Evolutionary conservation across 306 rosid species (phyloP), one percentile per base, ranked within the genome.

Genomic region (Pyrus communis): DNA sequence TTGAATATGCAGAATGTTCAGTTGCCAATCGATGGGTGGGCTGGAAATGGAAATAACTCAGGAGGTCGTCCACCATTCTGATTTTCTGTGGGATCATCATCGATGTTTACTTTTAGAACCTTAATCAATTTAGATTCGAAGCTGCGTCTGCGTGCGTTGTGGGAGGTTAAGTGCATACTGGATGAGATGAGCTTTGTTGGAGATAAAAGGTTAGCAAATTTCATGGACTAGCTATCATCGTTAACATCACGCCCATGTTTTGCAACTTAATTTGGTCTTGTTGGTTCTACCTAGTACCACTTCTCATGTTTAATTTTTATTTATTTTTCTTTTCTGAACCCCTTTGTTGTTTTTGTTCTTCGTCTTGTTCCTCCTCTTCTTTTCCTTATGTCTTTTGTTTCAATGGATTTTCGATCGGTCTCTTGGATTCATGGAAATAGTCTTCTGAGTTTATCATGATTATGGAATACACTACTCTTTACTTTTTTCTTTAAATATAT

Each of bases 1-100:
- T 68, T 88, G 12, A 92, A 88, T 90, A 90, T 93, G 96, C 97
- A 85, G 73, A 90, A 87, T 76, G 96, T 92, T 84, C 97, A 94
- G 84, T 63, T 91, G 27, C 94, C 96, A 6, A 79, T 86, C 25
- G 90, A 86, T 76, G 87, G 83, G 9, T 91, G 93, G 91, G 84
- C 83, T 14, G 79, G 73, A 62, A 52, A 42, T 14, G 79, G 79
- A 62, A 65, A 25, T 35, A 88, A 74, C 77, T 81, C 93, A 17
- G 80, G 73, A 18, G 52, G 10, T 51, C 82, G 77, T 71, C 72
- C 77, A 18, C 71, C 46, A 21, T 75, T 63, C 52, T 68, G 60
- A 55, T 57, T 19, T 57, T 57, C 11, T 49, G 55, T 14, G 18
- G 55, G 55, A 49, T 49, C 21, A 4, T 15, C 55, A 18, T 18